Conservation (phyloP, 2,329 filamentous ascomycete species). For the Sarocladium brachiariae region DNA sequence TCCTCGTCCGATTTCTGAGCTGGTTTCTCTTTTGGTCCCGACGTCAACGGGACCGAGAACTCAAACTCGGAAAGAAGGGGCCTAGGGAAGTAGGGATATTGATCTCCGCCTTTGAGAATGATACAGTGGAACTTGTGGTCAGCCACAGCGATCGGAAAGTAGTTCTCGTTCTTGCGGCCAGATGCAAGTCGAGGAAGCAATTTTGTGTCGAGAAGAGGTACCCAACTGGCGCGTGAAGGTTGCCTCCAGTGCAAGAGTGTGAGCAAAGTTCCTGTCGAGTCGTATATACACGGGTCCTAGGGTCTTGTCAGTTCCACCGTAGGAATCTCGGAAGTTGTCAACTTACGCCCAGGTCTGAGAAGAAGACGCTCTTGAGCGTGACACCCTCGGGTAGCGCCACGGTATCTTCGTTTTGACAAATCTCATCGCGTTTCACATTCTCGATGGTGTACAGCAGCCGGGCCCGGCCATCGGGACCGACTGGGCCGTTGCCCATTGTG, state of each 20-base stretch:
- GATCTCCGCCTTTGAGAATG: slow-evolving; percentile 92
- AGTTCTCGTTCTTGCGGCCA: slow-evolving; percentile 80
- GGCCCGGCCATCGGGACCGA: slow-evolving; percentile 69
- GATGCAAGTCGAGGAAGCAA: slow-evolving; percentile 73
- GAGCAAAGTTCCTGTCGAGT: slow-evolving; percentile 81
- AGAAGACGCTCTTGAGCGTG: slow-evolving; percentile 77
- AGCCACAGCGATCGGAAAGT: slow-evolving; percentile 93
- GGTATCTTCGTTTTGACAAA: slow-evolving; percentile 90
- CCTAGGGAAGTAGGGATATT: slow-evolving; percentile 86
- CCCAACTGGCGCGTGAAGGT: slow-evolving; percentile 80
- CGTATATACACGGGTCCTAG: slow-evolving; percentile 94
- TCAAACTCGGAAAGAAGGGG: slow-evolving; percentile 90
- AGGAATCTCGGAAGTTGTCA: background rate
- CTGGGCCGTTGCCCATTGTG: slow-evolving; percentile 86
- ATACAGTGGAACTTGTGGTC: slow-evolving; percentile 95
- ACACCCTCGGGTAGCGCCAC: slow-evolving; percentile 73
- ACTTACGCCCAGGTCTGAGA: slow-evolving; percentile 79
- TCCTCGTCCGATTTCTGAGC: slow-evolving; percentile 19
- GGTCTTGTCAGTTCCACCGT: slow-evolving; percentile 1
- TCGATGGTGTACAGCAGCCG: slow-evolving; percentile 86
- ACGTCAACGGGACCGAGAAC: slow-evolving; percentile 72
- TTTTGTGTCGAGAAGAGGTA: slow-evolving; percentile 85
- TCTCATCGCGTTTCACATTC: slow-evolving; percentile 86
- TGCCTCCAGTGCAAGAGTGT: slow-evolving; percentile 87
- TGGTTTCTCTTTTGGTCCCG: slow-evolving; percentile 22